Percentiles rank a stretch among this genome's conserved stretches.
Conservation (phyloP, 345 rosid species). For the Eucalyptus sp. region DNA sequence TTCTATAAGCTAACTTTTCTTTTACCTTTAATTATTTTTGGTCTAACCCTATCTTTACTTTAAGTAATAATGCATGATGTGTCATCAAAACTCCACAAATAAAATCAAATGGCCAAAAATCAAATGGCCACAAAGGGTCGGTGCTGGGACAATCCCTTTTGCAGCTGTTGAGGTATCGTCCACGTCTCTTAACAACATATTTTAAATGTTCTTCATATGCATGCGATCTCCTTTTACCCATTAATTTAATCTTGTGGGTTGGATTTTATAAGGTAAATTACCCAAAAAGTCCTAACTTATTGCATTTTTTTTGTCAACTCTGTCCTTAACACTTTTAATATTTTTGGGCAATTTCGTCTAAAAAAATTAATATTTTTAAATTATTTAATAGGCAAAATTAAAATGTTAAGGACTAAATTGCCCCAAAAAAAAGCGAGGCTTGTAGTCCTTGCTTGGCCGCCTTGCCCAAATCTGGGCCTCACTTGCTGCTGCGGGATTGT, state of each 20-base stretch:
- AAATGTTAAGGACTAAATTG: fast-evolving
- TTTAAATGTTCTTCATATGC: too few species aligned
- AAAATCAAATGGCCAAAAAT: not conserved
- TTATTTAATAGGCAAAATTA: fast-evolving
- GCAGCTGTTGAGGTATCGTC: too few species aligned
- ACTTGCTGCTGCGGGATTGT: fast-evolving
- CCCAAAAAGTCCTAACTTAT: too few species aligned
- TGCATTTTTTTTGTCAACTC: too few species aligned
- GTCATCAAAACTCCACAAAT: not conserved
- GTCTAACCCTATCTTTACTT: not conserved
- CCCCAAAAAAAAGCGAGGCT: too few species aligned
- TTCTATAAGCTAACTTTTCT: not conserved
- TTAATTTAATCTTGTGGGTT: too few species aligned
- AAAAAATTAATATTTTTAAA: too few species aligned
- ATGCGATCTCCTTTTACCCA: fast-evolving
- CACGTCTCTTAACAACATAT: fast-evolving
- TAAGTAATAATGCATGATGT: not conserved
- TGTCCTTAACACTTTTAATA: too few species aligned
- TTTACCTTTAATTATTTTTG: not conserved
- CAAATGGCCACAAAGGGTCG: not conserved
- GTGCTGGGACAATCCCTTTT: fast-evolving
- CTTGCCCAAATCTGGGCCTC: too few species aligned
- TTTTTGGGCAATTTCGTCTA: too few species aligned
- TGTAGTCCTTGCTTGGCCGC: fast-evolving
- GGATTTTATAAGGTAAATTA: too few species aligned